Percentiles rank a stretch among this genome's conserved stretches.
Evolutionary conservation across 345 rosid species (phyloP).

Genomic region (Chamaenerion angustifolium): DNA sequence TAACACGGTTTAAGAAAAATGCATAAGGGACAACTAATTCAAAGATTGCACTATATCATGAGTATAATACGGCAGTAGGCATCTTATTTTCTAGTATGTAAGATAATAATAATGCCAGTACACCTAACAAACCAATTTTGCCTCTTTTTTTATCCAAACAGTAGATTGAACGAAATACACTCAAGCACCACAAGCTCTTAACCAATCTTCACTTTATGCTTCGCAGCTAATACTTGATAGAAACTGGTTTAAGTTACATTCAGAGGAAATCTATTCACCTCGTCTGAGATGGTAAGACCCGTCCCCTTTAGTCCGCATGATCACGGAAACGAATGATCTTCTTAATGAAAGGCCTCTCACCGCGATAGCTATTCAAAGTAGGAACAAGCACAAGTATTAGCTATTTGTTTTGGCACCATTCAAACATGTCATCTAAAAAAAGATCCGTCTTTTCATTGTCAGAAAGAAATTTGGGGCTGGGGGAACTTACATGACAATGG

Average conservation of each 20-base stretch:
- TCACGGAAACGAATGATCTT: slow-evolving; percentile 48
- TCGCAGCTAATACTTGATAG: neutral
- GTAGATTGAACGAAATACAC: too few species aligned
- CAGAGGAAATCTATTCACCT: neutral
- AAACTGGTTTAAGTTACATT: neutral
- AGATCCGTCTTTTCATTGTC: neutral
- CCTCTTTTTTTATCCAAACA: too few species aligned
- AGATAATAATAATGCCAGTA: too few species aligned
- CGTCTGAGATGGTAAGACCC: neutral
- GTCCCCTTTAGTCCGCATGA: slow-evolving; percentile 25
- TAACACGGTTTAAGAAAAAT: neutral
- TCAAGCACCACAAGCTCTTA: neutral
- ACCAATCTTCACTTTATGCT: neutral
- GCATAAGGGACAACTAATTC: too few species aligned
- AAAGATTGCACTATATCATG: too few species aligned
- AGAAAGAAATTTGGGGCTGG: neutral
- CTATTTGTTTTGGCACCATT: neutral
- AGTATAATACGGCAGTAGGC: too few species aligned
- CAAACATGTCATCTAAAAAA: neutral
- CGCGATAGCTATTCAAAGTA: slow-evolving; percentile 37
- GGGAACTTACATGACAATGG: slow-evolving; percentile 44
- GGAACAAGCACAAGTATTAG: neutral
- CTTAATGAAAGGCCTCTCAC: slow-evolving; percentile 52
- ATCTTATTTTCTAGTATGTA: too few species aligned
- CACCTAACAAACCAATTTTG: too few species aligned